Base-by-base conservation (phyloP, 306 rosid genomes). In the Rosa chinensis region DNA sequence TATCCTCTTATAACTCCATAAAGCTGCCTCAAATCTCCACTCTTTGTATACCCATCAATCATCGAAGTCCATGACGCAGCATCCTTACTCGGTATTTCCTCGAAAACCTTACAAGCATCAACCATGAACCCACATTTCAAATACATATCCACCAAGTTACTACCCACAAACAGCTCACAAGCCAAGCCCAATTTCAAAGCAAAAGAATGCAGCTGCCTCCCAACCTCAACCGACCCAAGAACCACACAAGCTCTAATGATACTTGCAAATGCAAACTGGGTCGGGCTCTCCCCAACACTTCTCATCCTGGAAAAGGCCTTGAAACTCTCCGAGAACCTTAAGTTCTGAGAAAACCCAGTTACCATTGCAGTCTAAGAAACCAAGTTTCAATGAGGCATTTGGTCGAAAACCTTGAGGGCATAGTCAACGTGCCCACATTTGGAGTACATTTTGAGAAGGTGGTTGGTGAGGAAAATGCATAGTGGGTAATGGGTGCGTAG, bases 361-460 rank as follows among this genome's bases (percentile, higher is more conserved):
- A 90, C 79, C 90, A 90, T 82, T 14, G 89, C 78, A 0, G 88
- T 86, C 90, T 89, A 88, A 37, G 94, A 86, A 80, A 90, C 89
- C 59, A 83, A 58, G 77, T 90, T 88, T 88, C 89, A 82, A 0
- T 78, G 80, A 11, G 82, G 75, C 90, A 86, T 85, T 88, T 66
- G 61, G 66, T 88, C 87, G 78, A 90, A 90, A 55, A 90, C 63
- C 56, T 81, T 86, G 16, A 79, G 50, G 10, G 94, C 89, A 40
- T 75, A 83, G 14, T 74, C 75, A 48, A 85, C 37, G 25, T 77
- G 70, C 56, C 92, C 92, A 11, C 91, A 84, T 86, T 85, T 84
- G 25, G 85, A 79, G 48, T 90, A 86, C 83, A 88, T 66, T 23
- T 79, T 83, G 61, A 90, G 79, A 9, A 90, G 78, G 71, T 90